Evolutionary conservation across 192 early-diverging fungal genomes (phyloP), one percentile per base, ranked within the genome.

Genomic region (Podila verticillata): DNA sequence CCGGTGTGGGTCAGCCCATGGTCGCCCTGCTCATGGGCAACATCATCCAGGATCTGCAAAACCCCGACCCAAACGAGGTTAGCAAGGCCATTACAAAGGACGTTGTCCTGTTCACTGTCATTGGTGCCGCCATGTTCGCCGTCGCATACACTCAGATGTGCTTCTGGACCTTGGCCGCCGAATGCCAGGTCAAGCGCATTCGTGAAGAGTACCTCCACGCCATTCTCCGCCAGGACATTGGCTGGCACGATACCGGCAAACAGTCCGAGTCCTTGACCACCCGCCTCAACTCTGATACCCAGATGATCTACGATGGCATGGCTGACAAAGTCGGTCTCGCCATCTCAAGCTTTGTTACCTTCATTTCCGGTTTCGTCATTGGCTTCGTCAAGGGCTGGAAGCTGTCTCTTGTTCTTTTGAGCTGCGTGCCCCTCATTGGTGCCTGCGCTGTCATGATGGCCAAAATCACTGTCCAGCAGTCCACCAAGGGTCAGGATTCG

Each of bases 251-350:
- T 66, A 87, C 85, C 26, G 85, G 84, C 58, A 89, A 90, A 48
- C 91, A 95, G 39, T 93, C 95, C 59, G 83, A 84, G 51, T 93
- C 93, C 49, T 87, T 98, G 39, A 93, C 95, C 6, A 95, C 95
- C 28, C 92, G 96, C 28, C 90, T 98, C 32, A 92, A 95, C 57
- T 87, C 90, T 34, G 96, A 97, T 59, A 96, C 95, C 36, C 90
- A 93, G 39, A 66, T 97, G 75, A 89, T 98, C 49, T 95, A 98
- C 84, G 96, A 97, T 63, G 96, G 95, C 31, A 92, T 95, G 35
- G 88, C 88, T 19, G 95, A 96, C 61, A 97, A 97, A 73, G 87
- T 95, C 47, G 88, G 92, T 67, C 82, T 94, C 63, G 84, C 92
- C 30, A 57, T 96, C 32, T 89, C 91, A 65, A 86, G 89, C 87